Base-by-base conservation (phyloP, 1,139 yeast genomes). In the Yarrowia galli region DNA sequence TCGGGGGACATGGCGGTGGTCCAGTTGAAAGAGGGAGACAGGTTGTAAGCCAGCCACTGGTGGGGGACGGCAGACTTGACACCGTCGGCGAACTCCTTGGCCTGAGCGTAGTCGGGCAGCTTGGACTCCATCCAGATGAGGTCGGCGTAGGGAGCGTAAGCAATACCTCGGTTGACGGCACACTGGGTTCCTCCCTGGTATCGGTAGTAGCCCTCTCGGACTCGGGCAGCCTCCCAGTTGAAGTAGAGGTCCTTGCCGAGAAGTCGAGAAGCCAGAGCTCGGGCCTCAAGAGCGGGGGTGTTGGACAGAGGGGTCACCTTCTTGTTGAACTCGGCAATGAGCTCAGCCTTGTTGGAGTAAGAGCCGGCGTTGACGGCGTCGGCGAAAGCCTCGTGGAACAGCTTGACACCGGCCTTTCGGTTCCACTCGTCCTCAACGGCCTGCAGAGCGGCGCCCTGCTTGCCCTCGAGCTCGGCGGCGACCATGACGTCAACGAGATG, bases 121-220 rank as follows among this genome's bases (percentile, higher is more conserved):
- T 96, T 95, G 71, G 97, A 90, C 84, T 95, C 98, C 98, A 95
- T 93, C 99, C 99, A 95, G 75, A 93, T 89, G 83, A 95, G 85
- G 81, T 95, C 99, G 69, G 96, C 92, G 80, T 89, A 93, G 72
- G 98, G 98, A 69, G 97, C 93, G 79, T 85, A 95, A 53, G 97
- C 97, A 78, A 97, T 88, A 73, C 97, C 98, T 80, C 99, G 89
- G 89, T 92, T 93, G 70, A 93, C 91, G 68, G 98, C 97, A 84
- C 98, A 92, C 83, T 92, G 95, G 71, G 97, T 92, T 76, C 98
- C 98, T 78, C 98, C 98, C 76, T 83, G 84, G 88, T 92, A 93
- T 79, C 97, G 87, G 88, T 93, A 95, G 87, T 90, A 91, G 75
- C 99, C 99, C 83, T 95, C 99, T 80, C 98, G 87, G 73, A 92